phyloP scores from a whole-genome alignment of 2,329 filamentous ascomycete genomes.

The Cercospora janseana region DNA sequence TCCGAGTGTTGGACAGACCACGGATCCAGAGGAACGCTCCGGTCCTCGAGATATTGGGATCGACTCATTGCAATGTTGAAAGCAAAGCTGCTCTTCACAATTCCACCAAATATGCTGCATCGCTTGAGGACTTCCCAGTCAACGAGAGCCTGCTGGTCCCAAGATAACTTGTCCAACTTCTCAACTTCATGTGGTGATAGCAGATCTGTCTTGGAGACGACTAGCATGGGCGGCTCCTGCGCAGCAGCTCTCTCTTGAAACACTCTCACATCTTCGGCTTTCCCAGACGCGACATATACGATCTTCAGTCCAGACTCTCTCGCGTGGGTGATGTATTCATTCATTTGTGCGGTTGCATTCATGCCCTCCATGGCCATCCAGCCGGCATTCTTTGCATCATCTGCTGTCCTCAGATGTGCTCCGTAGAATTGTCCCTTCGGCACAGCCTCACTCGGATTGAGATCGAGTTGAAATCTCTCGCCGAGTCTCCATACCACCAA shows the following conservation, averaged over 20 bases:
- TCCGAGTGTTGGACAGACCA: conserved; percentile 30
- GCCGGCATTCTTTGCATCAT: conserved; percentile 37
- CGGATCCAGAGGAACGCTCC: conserved; percentile 29
- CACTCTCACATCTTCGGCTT: conserved; percentile 38
- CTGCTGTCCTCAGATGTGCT: conserved; percentile 42
- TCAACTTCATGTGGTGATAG: conserved; percentile 40
- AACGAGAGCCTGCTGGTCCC: conserved; percentile 52
- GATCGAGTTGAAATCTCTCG: conserved; percentile 27
- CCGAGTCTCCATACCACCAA: conserved; percentile 36
- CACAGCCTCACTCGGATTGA: conserved; percentile 33
- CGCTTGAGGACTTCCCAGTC: conserved; percentile 53
- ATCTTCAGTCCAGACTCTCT: conserved; percentile 32
- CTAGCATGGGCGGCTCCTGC: conserved; percentile 38
- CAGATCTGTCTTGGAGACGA: conserved; percentile 47
- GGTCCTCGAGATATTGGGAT: conserved; percentile 34
- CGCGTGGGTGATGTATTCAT: conserved; percentile 41
- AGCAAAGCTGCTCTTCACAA: conserved; percentile 48
- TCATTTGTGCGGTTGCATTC: conserved; percentile 41
- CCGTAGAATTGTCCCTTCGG: conserved; percentile 39
- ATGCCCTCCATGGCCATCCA: conserved; percentile 32
- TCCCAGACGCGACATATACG: conserved; percentile 49
- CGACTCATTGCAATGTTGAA: conserved; percentile 51
- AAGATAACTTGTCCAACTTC: conserved; percentile 42
- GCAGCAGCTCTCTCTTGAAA: conserved; percentile 42
- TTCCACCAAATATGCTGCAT: conserved; percentile 46